Evolutionary conservation across 169 alveolate species (phyloP), one percentile per base, ranked within the genome.

Genomic region (Cryptosporidium ubiquitum): DNA sequence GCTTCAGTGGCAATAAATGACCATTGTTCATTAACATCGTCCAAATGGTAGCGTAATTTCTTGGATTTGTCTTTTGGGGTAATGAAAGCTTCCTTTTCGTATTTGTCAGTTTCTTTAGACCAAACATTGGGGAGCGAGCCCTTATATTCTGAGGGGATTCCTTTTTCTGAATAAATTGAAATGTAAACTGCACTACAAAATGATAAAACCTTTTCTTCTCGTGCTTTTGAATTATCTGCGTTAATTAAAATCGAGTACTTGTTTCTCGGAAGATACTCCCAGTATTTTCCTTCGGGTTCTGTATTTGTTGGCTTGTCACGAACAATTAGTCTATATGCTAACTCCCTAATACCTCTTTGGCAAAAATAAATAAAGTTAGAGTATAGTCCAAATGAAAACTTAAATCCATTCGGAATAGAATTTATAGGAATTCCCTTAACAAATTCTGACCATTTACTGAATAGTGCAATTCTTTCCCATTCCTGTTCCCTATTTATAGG

Each of bases 401-500:
- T 73, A 37, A 52, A 73, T 12, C 85, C 85, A 18, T 73, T 40
- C 14, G 85, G 85, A 33, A 73, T 73, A 35, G 40, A 73, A 23
- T 73, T 47, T 16, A 58, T 39, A 4, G 85, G 85, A 37, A 73
- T 55, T 35, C 70, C 70, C 55, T 73, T 73, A 5, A 73, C 85
- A 73, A 31, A 73, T 10, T 73, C 85, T 35, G 85, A 73, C 85
- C 85, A 73, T 57, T 73, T 73, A 57, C 85, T 73, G 37, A 73
- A 73, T 29, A 58, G 7, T 9, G 85, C 85, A 73, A 73, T 73
- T 73, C 85, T 52, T n/a, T 73, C 85, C 85, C 85, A 73, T 57
- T 73, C 85, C 12, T 73, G 85, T 14, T 73, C 85, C 26, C 85
- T 40, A 33, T 42, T 58, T 3, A 73, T 55, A 23, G 85, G 85